Percentiles rank a stretch among this genome's conserved stretches.
phyloP scores from a whole-genome alignment of 768 basidiomycete species.

The Lyophyllum shimeji region DNA sequence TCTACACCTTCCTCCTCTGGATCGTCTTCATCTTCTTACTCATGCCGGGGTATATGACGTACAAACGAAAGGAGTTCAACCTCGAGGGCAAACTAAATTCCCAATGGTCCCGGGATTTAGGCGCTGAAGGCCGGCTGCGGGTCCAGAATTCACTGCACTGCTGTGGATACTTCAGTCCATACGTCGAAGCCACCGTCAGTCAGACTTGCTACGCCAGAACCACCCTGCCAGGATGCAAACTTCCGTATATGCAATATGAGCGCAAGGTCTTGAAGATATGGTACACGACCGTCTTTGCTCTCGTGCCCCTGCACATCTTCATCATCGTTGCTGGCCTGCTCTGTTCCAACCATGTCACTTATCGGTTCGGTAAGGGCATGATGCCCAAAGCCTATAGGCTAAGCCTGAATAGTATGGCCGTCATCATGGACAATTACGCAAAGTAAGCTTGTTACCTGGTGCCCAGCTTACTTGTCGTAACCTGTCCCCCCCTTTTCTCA shows the following conservation, averaged over 20 bases:
- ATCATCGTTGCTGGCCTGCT: constrained; percentile 65
- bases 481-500: constrained; percentile 21
- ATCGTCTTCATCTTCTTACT: constrained; percentile 69
- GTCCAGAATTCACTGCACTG: constrained; percentile 77
- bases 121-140: constrained; percentile 56
- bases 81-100: constrained; percentile 79
- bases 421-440: constrained; percentile 85
- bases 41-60: constrained; percentile 76
- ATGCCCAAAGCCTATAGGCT: constrained; percentile 83
- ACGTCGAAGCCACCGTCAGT: constrained; percentile 74
- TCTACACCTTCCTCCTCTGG: constrained; percentile 80
- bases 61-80: constrained; percentile 74
- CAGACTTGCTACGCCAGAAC: constrained; percentile 75
- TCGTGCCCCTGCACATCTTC: constrained; percentile 67
- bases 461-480: neutral
- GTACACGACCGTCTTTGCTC: constrained; percentile 63
- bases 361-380: constrained; percentile 86
- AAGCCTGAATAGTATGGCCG: constrained; percentile 70
- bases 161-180: constrained; percentile 81
- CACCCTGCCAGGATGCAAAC: constrained; percentile 74
- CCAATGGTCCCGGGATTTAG: constrained; percentile 70
- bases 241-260: constrained; percentile 58
- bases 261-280: constrained; percentile 53
- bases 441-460: constrained; percentile 50
- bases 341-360: constrained; percentile 83